phyloP scores from a whole-genome alignment of 139 green algal genomes.

The Chlorella sp. region DNA sequence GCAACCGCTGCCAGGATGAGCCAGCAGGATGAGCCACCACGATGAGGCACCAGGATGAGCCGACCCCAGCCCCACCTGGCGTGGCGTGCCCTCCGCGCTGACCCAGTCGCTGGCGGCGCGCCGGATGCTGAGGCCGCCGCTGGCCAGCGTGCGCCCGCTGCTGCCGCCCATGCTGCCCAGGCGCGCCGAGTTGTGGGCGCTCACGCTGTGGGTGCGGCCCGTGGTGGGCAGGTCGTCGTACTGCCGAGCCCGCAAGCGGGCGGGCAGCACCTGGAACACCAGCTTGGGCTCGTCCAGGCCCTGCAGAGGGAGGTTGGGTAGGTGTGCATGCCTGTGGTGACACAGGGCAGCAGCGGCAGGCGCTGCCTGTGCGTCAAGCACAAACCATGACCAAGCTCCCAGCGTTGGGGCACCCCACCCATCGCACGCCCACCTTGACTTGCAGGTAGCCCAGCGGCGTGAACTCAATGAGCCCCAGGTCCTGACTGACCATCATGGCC shows the following conservation, averaged over 20 bases:
- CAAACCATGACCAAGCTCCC: too few relatives aligned
- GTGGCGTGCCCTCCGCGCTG: slow-evolving; percentile 6
- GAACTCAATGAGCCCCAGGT: slow-evolving; percentile 37
- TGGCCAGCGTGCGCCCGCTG: neutral
- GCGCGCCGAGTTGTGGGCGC: neutral
- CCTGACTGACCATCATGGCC: slow-evolving; percentile 35
- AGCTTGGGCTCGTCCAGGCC: slow-evolving; percentile 60
- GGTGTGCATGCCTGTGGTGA: too few relatives aligned
- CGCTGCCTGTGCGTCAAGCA: too few relatives aligned
- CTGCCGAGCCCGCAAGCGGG: slow-evolving; percentile 20
- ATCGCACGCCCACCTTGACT: slow-evolving; percentile 47
- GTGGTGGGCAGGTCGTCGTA: slow-evolving; percentile 29
- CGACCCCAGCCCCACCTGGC: slow-evolving; percentile 1
- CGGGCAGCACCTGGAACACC: slow-evolving; percentile 52
- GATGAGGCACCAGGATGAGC: too few relatives aligned
- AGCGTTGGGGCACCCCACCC: too few relatives aligned
- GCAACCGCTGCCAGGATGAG: too few relatives aligned
- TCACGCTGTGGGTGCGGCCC: neutral
- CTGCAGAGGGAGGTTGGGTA: neutral
- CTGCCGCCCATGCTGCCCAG: slow-evolving; percentile 11
- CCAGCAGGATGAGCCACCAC: too few relatives aligned
- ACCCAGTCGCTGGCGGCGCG: neutral
- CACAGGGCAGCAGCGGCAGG: too few relatives aligned
- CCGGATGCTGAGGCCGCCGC: too few relatives aligned
- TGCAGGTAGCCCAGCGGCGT: slow-evolving; percentile 56